phyloP scores from a whole-genome alignment of 192 early-diverging fungal species.

The Backusella luteola region DNA sequence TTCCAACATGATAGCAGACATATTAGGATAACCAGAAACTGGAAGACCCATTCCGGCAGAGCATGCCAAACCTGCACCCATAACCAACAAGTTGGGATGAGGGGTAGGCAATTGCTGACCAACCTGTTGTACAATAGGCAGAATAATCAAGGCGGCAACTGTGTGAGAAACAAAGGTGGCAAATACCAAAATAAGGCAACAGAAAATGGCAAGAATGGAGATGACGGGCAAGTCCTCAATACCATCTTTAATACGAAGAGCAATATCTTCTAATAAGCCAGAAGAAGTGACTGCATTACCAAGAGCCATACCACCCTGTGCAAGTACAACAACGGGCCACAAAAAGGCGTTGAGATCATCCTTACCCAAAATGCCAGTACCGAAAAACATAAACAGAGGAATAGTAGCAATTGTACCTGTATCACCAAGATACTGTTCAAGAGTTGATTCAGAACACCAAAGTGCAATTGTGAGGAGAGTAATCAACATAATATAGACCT shows the following conservation, averaged over 20 bases:
- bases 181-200: conserved; percentile 61
- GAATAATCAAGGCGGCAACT: conserved; percentile 74
- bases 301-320: conserved; percentile 76
- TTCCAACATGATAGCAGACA: conserved; percentile 70
- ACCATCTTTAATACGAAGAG: conserved; percentile 51
- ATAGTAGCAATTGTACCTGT: conserved; percentile 72
- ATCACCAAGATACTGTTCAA: conserved; percentile 63
- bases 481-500: conserved; percentile 58
- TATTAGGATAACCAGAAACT: conserved; percentile 79
- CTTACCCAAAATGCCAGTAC: conserved; percentile 65
- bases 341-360: conserved; percentile 73
- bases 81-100: conserved; percentile 65
- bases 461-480: conserved; percentile 63
- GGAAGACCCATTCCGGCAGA: conserved; percentile 50
- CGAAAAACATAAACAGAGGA: conserved; percentile 74
- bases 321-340: conserved; percentile 59
- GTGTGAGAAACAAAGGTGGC: conserved; percentile 80
- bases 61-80: conserved; percentile 60
- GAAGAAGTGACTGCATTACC: conserved; percentile 72
- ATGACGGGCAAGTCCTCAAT: conserved; percentile 49
- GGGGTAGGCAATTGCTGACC: conserved; percentile 63
- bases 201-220: conserved; percentile 57
- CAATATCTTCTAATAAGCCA: conserved; percentile 65
- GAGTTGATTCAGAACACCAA: conserved; percentile 65
- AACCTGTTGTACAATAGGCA: conserved; percentile 71